Evolutionary conservation across 441 rosid genomes (phyloP).

Genomic region (Arabidopsis lyrata): DNA sequence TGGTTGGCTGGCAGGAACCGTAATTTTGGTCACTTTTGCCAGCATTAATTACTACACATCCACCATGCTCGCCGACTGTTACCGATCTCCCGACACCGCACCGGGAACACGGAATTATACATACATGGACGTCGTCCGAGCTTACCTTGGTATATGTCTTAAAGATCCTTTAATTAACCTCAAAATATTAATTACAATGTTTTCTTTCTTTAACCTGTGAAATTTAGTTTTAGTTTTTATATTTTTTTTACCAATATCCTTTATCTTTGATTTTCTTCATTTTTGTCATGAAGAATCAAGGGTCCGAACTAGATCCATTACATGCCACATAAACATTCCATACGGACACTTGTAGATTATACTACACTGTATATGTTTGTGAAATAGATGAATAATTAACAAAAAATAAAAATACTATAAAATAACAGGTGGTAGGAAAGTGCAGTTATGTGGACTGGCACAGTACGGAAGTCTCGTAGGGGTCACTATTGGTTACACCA

Average conservation of each 20-base stretch:
- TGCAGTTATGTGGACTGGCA: conserved; percentile 81
- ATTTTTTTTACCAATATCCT: neutral
- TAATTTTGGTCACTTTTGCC: conserved; percentile 52
- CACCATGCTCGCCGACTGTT: conserved; percentile 55
- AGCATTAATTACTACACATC: conserved; percentile 57
- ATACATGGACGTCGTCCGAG: conserved; percentile 60
- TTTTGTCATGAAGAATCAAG: neutral
- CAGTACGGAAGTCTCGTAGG: conserved; percentile 78
- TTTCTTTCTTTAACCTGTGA: neutral
- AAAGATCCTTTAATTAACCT: neutral
- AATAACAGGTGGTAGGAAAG: conserved; percentile 72
- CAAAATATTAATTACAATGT: neutral
- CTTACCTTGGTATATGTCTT: conserved; percentile 50
- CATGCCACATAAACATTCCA: neutral
- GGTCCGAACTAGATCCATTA: neutral
- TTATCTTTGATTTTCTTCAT: neutral
- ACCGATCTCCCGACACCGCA: conserved; percentile 50
- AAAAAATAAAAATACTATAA: neutral
- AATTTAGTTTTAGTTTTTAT: neutral
- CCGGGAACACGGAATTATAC: conserved; percentile 58
- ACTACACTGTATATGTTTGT: neutral
- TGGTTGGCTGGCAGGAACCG: conserved; percentile 67
- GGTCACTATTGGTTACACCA: conserved; percentile 78
- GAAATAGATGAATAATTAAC: neutral
- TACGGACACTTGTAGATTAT: neutral